Conservation (phyloP, 1,284 basidiomycete species). For the Heterobasidion occidentale region DNA sequence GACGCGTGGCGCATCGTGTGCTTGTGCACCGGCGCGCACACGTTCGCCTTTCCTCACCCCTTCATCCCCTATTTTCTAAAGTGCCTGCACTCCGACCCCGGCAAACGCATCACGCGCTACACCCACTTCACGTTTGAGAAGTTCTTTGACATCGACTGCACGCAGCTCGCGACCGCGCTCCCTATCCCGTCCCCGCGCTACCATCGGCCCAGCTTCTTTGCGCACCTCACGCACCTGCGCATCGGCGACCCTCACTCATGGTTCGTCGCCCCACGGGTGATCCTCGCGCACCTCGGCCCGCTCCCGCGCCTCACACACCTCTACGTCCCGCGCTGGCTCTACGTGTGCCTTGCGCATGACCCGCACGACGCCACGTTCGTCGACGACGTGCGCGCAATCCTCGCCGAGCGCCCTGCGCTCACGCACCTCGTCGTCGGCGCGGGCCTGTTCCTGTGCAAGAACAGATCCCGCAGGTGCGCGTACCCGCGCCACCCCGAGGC, state of each 20-base stretch:
- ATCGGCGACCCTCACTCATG: conserved; percentile 29
- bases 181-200: not conserved
- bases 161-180: not conserved
- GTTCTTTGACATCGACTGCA: not conserved
- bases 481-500: not conserved
- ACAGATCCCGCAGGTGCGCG: too few relatives aligned
- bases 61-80: conserved; percentile 3
- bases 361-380: conserved; percentile 33
- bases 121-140: conserved; percentile 3
- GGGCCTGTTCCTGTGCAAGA: too few relatives aligned
- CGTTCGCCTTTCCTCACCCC: conserved; percentile 7
- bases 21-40: conserved; percentile 1
- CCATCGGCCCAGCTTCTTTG: not conserved
- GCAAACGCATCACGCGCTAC: too few relatives aligned
- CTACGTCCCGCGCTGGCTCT: conserved; percentile 29
- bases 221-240: conserved; percentile 26
- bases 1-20: not conserved
- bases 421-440: conserved; percentile 22
- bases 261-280: conserved; percentile 28
- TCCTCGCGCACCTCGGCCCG: conserved; percentile 24
- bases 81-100: conserved; percentile 7
- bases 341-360: conserved; percentile 23
- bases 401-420: conserved; percentile 20
- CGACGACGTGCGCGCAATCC: conserved; percentile 23
- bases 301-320: conserved; percentile 30